Conservation (phyloP, 345 rosid genomes). For the Boechera divaricarpa region DNA sequence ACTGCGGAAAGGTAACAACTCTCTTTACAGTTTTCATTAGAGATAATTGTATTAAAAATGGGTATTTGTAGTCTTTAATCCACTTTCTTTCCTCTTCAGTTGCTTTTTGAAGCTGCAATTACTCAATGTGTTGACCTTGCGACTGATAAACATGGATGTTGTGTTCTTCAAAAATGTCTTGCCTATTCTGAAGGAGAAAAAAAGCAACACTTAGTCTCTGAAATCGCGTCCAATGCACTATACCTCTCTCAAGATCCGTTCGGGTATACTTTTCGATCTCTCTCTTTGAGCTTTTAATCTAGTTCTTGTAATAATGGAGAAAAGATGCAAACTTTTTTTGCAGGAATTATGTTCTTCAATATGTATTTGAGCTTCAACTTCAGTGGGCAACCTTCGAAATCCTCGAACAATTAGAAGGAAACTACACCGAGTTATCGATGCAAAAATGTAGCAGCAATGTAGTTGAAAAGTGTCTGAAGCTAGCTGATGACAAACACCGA, state of each 20-base stretch:
- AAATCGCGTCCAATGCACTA: slow-evolving; percentile 68
- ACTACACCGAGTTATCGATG: slow-evolving; percentile 74
- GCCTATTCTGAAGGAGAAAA: slow-evolving; percentile 58
- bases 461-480: slow-evolving; percentile 78
- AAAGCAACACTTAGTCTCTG: slow-evolving; percentile 51
- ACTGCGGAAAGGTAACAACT: slow-evolving; percentile 56
- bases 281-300: not conserved
- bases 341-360: slow-evolving; percentile 87
- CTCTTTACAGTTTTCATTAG: not conserved
- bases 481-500: slow-evolving; percentile 57
- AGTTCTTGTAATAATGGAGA: slow-evolving; percentile 9
- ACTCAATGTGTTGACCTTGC: slow-evolving; percentile 76
- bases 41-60: slow-evolving; percentile 1
- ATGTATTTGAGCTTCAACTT: slow-evolving; percentile 65
- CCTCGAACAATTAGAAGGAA: slow-evolving; percentile 70
- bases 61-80: not conserved
- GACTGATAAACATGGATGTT: slow-evolving; percentile 80
- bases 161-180: slow-evolving; percentile 84
- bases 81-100: slow-evolving; percentile 50
- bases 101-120: slow-evolving; percentile 73
- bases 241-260: slow-evolving; percentile 78
- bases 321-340: slow-evolving; percentile 22
- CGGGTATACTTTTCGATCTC: slow-evolving; percentile 51
- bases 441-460: slow-evolving; percentile 94
- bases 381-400: slow-evolving; percentile 60